Evolutionary conservation across 306 rosid species (phyloP).

Genomic region (Dalbergia oliveri): DNA sequence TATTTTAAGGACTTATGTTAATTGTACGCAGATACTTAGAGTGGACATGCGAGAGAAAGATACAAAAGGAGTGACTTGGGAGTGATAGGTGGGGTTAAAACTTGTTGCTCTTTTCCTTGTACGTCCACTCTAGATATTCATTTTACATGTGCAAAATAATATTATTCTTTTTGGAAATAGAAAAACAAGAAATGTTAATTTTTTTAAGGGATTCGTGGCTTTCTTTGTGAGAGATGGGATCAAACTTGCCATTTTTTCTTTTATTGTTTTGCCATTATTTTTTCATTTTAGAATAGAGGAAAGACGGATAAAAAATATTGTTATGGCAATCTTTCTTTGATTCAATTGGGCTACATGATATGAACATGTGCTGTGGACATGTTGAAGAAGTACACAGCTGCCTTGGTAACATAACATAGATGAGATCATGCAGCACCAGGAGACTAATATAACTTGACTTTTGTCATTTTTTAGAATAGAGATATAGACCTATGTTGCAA

Average conservation of each 20-base stretch:
- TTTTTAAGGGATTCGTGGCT: not conserved
- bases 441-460: conserved; percentile 3
- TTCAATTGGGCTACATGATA: conserved; percentile 36
- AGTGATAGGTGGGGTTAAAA: too few relatives aligned
- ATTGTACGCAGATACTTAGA: too few relatives aligned
- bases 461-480: conserved; percentile 39
- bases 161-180: not conserved
- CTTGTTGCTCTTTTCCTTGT: too few relatives aligned
- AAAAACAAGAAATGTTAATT: not conserved
- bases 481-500: not conserved
- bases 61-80: too few relatives aligned
- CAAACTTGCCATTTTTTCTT: not conserved
- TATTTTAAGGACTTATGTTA: too few relatives aligned
- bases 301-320: not conserved
- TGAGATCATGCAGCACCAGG: not conserved
- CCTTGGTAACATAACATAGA: not conserved
- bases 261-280: not conserved
- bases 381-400: conserved; percentile 21
- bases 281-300: conserved; percentile 2
- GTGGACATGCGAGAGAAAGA: too few relatives aligned
- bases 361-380: conserved; percentile 11
- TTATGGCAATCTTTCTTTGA: conserved; percentile 18
- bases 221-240: not conserved
- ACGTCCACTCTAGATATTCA: too few relatives aligned
- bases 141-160: too few relatives aligned